Evolutionary conservation across 257 asterid genomes (phyloP).

Genomic region (Ehretia macrophylla): DNA sequence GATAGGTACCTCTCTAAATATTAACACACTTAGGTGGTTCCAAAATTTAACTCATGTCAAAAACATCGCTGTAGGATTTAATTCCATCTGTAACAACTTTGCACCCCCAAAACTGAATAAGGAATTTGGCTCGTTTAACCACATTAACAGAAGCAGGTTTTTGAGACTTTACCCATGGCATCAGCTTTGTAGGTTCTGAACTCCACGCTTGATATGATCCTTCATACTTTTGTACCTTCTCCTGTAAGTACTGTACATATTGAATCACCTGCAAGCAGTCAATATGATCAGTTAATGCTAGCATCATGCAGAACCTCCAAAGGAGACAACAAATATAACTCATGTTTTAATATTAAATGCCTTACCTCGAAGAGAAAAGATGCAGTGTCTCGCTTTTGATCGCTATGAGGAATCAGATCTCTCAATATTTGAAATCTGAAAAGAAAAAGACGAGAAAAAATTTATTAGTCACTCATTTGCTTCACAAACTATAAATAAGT

Average conservation of each 20-base stretch:
- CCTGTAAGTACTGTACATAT: conserved; percentile 75
- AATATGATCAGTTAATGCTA: conserved; percentile 18
- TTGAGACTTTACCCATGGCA: conserved; percentile 82
- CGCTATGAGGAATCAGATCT: conserved; percentile 77
- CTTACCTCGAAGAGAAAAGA: conserved; percentile 80
- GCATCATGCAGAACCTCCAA: conserved; percentile 7
- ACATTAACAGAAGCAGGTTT: neutral
- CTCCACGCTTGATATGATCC: conserved; percentile 80
- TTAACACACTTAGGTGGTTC: too few species aligned
- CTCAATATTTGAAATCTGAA: conserved; percentile 82
- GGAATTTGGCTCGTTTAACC: neutral
- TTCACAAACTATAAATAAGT: too few species aligned
- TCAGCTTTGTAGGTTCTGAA: conserved; percentile 83
- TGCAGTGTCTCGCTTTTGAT: conserved; percentile 92
- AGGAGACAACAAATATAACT: neutral
- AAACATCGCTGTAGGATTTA: too few species aligned
- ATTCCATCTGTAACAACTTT: too few species aligned
- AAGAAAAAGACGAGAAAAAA: neutral
- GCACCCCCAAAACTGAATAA: too few species aligned
- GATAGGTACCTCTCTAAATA: too few species aligned
- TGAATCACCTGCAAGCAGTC: conserved; percentile 68
- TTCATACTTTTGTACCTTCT: conserved; percentile 74
- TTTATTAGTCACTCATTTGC: neutral
- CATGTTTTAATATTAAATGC: conserved; percentile 1
- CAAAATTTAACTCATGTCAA: too few species aligned